These are phyloP conservation scores for Colletotrichum acutatum DNA, from an alignment of 2,329 filamentous ascomycete genomes.

Conservation along the genomic window DNA sequence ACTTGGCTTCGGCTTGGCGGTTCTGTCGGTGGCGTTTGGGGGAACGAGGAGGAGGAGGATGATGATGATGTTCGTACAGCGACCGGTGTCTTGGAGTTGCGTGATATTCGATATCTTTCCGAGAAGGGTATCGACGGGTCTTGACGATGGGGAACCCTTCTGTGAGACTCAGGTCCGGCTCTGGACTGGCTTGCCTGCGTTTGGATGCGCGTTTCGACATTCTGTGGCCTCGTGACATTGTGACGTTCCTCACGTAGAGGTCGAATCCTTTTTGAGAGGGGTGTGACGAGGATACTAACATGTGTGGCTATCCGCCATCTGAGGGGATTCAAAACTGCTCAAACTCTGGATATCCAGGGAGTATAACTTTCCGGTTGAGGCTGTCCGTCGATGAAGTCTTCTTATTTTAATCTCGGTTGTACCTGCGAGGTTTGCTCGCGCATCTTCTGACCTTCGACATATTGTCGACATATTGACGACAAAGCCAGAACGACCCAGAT, in stretches of 20 bases:
- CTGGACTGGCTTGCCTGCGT: not conserved
- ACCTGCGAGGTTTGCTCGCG: not conserved
- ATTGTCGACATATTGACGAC: not conserved
- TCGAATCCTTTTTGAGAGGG: not conserved
- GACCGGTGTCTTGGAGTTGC: not conserved
- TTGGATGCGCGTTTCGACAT: not conserved
- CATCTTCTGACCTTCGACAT: not conserved
- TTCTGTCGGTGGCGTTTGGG: not conserved
- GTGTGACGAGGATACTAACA: not conserved
- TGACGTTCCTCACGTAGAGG: not conserved
- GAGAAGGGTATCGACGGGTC: not conserved
- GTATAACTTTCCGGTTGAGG: not conserved
- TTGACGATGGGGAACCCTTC: not conserved
- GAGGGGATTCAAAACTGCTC: not conserved
- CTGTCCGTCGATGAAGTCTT: not conserved
- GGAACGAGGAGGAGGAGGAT: not conserved
- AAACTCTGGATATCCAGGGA: not conserved
- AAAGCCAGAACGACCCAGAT: not conserved
- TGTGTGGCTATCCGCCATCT: not conserved
- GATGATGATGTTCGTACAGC: not conserved
- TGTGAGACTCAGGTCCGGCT: not conserved
- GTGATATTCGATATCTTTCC: not conserved
- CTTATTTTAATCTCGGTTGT: not conserved
- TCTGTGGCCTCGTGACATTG: constrained; percentile 15
- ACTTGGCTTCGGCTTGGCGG: not conserved